phyloP scores from a whole-genome alignment of 2,329 filamentous ascomycete genomes.

The Apiospora phragmitis region DNA sequence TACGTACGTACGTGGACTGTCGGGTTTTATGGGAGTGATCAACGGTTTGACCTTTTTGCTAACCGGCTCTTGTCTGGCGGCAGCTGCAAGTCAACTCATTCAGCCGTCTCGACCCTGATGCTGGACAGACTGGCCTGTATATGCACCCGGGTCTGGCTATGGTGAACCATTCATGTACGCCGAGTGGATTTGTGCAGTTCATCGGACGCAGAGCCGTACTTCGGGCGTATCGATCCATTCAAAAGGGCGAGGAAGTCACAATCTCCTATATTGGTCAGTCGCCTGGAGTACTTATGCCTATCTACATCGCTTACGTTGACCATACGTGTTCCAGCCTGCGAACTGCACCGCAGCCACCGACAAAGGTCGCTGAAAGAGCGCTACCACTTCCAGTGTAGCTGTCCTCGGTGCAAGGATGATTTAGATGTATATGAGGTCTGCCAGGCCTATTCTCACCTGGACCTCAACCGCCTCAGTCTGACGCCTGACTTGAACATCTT shows the following conservation, averaged over 20 bases:
- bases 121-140: constrained; percentile 55
- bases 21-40: neutral
- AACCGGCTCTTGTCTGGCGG: neutral
- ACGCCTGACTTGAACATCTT: constrained; percentile 39
- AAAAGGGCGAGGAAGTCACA: constrained; percentile 55
- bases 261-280: constrained; percentile 61
- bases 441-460: constrained; percentile 39
- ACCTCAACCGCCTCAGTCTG: constrained; percentile 47
- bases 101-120: constrained; percentile 53
- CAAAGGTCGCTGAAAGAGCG: constrained; percentile 40
- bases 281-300: neutral
- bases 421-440: constrained; percentile 56
- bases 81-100: constrained; percentile 65
- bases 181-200: constrained; percentile 60
- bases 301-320: neutral
- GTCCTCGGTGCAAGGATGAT: constrained; percentile 49
- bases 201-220: constrained; percentile 51
- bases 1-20: constrained; percentile 27
- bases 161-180: constrained; percentile 63
- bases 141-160: constrained; percentile 57
- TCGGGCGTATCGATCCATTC: constrained; percentile 49
- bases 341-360: constrained; percentile 43
- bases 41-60: neutral
- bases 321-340: constrained; percentile 42
- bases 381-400: constrained; percentile 56